Percentiles rank a stretch among this genome's conserved stretches.
phyloP scores from a whole-genome alignment of 352 stramenopile genomes.

The Globisporangium acanthophoron region DNA sequence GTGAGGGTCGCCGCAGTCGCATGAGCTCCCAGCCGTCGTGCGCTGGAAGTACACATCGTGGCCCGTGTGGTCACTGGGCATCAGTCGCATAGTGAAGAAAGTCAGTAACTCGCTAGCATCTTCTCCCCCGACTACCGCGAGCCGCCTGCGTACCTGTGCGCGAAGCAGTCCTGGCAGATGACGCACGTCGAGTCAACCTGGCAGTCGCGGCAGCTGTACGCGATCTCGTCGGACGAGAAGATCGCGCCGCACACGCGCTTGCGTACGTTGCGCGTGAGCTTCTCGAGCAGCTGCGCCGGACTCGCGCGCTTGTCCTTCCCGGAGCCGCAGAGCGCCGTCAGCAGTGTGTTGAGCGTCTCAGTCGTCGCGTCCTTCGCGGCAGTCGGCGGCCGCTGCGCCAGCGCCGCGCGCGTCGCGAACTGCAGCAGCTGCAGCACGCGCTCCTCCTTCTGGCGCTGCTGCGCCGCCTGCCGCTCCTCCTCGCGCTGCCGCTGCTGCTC shows the following conservation, averaged over 20 bases:
- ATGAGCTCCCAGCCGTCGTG: conserved; percentile 81
- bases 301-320: conserved; percentile 43
- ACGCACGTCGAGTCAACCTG: conserved; percentile 82
- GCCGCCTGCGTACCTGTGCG: conserved; percentile 39
- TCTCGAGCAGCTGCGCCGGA: conserved; percentile 55
- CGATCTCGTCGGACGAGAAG: conserved; percentile 82
- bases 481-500: conserved; percentile 21
- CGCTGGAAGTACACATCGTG: conserved; percentile 87
- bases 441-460: conserved; percentile 34
- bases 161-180: conserved; percentile 86
- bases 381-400: conserved; percentile 20
- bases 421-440: conserved; percentile 36
- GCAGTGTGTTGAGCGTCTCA: conserved; percentile 32
- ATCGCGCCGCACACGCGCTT: conserved; percentile 81
- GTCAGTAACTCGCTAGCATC: background rate
- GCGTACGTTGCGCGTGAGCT: conserved; percentile 48
- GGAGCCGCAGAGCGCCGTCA: conserved; percentile 42
- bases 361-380: conserved; percentile 17
- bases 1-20: conserved; percentile 79
- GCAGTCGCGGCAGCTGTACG: conserved; percentile 86
- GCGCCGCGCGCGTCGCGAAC: conserved; percentile 39
- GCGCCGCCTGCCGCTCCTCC: conserved; percentile 21
- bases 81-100: background rate
- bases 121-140: background rate
- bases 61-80: conserved; percentile 49